A percentile compares a stretch with the other conserved stretches of the same genome.
These are phyloP conservation scores for Ceratocystiopsis minuta DNA, from an alignment of 2,329 filamentous ascomycete species.

Conservation along the genomic window DNA sequence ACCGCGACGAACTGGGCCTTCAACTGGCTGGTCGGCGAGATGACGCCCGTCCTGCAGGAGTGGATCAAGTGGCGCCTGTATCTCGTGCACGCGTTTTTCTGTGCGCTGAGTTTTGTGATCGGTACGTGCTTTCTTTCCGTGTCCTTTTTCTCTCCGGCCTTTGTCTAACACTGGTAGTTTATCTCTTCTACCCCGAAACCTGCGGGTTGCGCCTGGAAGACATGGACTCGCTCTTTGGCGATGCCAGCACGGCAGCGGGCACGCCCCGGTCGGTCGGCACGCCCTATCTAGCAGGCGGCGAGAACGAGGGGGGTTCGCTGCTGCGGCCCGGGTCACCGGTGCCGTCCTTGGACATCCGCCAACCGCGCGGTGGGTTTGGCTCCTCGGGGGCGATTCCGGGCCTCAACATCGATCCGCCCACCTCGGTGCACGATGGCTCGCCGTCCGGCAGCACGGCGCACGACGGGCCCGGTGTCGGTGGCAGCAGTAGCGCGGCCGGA, in stretches of 20 bases:
- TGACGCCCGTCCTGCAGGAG: constrained; percentile 86
- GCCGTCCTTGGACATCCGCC: constrained; percentile 55
- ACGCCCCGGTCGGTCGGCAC: constrained; percentile 67
- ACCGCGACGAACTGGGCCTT: constrained; percentile 97
- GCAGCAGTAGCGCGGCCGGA: constrained; percentile 16
- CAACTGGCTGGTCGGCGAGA: constrained; percentile 91
- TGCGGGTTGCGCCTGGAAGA: constrained; percentile 90
- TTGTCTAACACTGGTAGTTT: constrained; percentile 42
- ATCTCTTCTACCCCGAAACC: constrained; percentile 94
- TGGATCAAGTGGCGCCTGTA: constrained; percentile 89
- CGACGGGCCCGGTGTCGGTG: neutral
- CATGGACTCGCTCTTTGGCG: constrained; percentile 89
- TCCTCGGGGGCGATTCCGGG: constrained; percentile 57
- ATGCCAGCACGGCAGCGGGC: constrained; percentile 63
- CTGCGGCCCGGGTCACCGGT: constrained; percentile 64
- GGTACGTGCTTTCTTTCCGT: constrained; percentile 49
- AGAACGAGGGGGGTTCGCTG: constrained; percentile 61
- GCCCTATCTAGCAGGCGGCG: constrained; percentile 41
- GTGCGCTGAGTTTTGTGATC: constrained; percentile 83
- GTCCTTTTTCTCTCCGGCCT: neutral
- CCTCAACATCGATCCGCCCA: constrained; percentile 64
- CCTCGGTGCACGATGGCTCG: constrained; percentile 20
- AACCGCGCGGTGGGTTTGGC: constrained; percentile 27
- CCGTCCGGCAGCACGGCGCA: too few species aligned
- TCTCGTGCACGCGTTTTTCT: constrained; percentile 91